A percentile compares a stretch with the other conserved stretches of the same genome.
Evolutionary conservation across 169 alveolate species (phyloP).

Genomic region (Eimeria maxima): DNA sequence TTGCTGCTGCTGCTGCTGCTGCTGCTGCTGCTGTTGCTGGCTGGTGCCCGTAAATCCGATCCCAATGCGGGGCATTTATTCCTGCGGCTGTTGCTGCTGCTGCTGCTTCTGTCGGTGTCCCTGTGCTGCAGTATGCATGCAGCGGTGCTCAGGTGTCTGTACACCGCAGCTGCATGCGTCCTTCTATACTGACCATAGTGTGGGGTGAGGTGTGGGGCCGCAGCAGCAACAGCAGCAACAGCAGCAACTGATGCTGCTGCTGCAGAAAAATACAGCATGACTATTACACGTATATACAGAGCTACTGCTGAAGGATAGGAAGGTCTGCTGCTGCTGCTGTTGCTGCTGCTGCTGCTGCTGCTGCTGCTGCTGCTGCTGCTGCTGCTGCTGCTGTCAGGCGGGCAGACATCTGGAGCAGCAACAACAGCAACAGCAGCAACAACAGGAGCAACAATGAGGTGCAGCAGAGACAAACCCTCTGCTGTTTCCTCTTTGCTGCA

Average conservation of each 20-base stretch:
- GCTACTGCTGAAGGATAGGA: not conserved
- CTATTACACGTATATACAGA: not conserved
- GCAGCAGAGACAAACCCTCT: too few species aligned
- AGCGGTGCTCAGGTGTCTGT: not conserved
- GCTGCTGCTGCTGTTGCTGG: conserved; percentile 4
- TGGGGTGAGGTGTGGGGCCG: conserved; percentile 1
- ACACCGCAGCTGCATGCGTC: not conserved
- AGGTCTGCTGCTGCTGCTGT: conserved; percentile 21
- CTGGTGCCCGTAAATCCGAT: not conserved
- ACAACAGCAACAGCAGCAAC: too few species aligned
- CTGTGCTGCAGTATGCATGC: not conserved
- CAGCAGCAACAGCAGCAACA: conserved; percentile 4
- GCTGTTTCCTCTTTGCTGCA: too few species aligned
- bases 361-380: conserved; percentile 9
- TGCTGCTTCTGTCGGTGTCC: not conserved
- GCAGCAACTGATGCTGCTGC: not conserved
- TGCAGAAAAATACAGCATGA: not conserved
- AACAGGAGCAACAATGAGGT: too few species aligned
- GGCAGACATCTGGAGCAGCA: too few species aligned
- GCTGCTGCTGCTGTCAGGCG: not conserved
- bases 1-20: conserved; percentile 46
- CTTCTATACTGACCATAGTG: not conserved
- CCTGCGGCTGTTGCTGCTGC: conserved; percentile 2
- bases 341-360: not conserved
- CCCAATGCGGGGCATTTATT: not conserved